phyloP scores from a whole-genome alignment of 768 basidiomycete genomes.

The Trametes elegans region DNA sequence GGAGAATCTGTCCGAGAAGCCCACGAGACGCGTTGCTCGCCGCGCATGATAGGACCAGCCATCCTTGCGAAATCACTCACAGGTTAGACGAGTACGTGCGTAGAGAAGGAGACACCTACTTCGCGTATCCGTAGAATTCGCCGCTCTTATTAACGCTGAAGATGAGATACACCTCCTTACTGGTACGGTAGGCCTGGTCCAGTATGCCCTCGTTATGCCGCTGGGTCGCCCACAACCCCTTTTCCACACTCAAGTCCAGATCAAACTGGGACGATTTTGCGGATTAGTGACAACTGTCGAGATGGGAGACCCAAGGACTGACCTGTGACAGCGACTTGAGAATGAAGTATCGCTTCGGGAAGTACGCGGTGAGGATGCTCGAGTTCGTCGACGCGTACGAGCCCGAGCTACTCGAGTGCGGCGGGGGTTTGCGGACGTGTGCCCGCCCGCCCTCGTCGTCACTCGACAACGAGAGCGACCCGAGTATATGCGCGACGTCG shows the following conservation, averaged over 20 bases:
- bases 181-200: slow-evolving; percentile 92
- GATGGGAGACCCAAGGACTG: neutral
- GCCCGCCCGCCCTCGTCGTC: slow-evolving; percentile 36
- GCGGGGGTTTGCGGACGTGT: slow-evolving; percentile 18
- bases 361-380: slow-evolving; percentile 69
- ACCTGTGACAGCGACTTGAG: slow-evolving; percentile 86
- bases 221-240: slow-evolving; percentile 90
- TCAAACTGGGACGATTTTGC: slow-evolving; percentile 57
- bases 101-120: slow-evolving; percentile 41
- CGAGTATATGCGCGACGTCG: slow-evolving; percentile 19
- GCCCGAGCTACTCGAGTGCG: slow-evolving; percentile 56
- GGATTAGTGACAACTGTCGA: neutral
- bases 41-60: slow-evolving; percentile 58
- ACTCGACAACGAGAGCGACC: slow-evolving; percentile 36
- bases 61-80: slow-evolving; percentile 48
- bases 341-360: slow-evolving; percentile 90
- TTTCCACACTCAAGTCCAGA: slow-evolving; percentile 74
- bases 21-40: slow-evolving; percentile 56
- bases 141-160: slow-evolving; percentile 94
- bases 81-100: neutral
- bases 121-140: slow-evolving; percentile 92
- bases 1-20: slow-evolving; percentile 42
- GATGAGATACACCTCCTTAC: slow-evolving; percentile 82
- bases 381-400: slow-evolving; percentile 84
- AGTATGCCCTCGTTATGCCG: slow-evolving; percentile 87